Base-by-base conservation (phyloP, 139 green algal genomes). In the Bryopsis sp. region DNA sequence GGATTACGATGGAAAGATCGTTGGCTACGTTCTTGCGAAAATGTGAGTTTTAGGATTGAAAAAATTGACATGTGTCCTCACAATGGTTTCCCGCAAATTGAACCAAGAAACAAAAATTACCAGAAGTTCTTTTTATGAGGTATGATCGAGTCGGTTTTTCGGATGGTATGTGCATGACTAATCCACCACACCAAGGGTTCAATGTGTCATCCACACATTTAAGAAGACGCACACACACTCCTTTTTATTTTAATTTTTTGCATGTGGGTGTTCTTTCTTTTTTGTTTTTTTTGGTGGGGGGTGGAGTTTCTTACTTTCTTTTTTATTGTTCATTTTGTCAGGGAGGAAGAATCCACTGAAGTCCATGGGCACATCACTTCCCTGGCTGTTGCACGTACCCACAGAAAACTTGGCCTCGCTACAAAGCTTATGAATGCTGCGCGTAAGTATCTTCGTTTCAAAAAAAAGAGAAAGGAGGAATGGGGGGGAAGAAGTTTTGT, bases 21-120 rank as follows among this genome's bases (percentile, higher is more conserved):
- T 98, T 8, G 95, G 95, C 26, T 99, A 99, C 72, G 95, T 99
- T 3, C 82, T 99, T 22, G 94, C 95, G 2, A 99, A 99, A 72
- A 96, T 99, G 92, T 92, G 64, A 68, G 87, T 72, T 37, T 6
- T 29, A 39, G 3, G 62, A 15, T 50, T 38, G 47, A n/a, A n/a
- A n/a, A n/a, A n/a, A n/a, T n/a, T n/a, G n/a, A 38, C 54, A 8
- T 8, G 32, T 63, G 36, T 63, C 8, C 11, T 33, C 54, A 0
- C 0, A 43, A 32, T 33, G 35, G 60, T 8, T 38, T 64, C 0
- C 60, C 31, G 11, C 60, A 62, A 15, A 29, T 47, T n/a, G 19
- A 6, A 0, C n/a, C n/a, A n/a, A n/a, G n/a, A n/a, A n/a, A n/a
- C n/a, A n/a, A n/a, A n/a, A n/a, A n/a, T n/a, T n/a, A n/a, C n/a